Percentiles rank a stretch among this genome's conserved stretches.
These are phyloP conservation scores for Bondarzewia mesenterica DNA, from an alignment of 1,284 basidiomycete genomes.

Conservation along the genomic window DNA sequence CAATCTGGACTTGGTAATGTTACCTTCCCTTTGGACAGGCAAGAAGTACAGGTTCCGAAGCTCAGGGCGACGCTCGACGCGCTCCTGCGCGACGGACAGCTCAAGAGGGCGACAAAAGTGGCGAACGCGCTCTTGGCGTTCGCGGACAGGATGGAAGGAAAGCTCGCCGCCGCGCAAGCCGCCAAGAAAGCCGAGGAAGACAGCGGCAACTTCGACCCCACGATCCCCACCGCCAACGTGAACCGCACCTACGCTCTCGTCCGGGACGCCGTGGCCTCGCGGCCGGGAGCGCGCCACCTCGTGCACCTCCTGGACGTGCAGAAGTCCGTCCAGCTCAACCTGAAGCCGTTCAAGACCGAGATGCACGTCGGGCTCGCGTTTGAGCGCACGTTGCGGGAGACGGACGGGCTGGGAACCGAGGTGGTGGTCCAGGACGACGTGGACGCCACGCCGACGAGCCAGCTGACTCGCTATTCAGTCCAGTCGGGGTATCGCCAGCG, in stretches of 20 bases:
- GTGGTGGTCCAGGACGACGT: neutral
- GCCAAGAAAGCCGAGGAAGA: constrained; percentile 7
- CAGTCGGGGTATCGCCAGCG: too few relatives aligned
- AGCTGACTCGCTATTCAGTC: neutral
- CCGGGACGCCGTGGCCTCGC: constrained; percentile 14
- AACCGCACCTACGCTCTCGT: constrained; percentile 18
- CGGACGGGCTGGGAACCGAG: neutral
- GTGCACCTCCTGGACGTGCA: constrained; percentile 40
- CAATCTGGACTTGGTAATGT: neutral
- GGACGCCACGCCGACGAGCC: neutral
- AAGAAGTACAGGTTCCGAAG: constrained; percentile 23
- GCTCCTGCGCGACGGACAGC: constrained; percentile 24
- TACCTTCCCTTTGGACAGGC: constrained; percentile 2
- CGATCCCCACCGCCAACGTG: neutral
- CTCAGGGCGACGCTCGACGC: constrained; percentile 26
- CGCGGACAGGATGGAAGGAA: constrained; percentile 24
- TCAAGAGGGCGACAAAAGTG: constrained; percentile 24
- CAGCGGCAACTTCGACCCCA: constrained; percentile 4
- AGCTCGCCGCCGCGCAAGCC: constrained; percentile 18
- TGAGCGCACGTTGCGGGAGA: neutral
- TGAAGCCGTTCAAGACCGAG: constrained; percentile 8
- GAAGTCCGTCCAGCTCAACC: constrained; percentile 25
- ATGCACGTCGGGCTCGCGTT: neutral
- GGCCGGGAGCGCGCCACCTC: constrained; percentile 22
- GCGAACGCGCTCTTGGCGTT: constrained; percentile 26